Percentiles rank a stretch among this genome's conserved stretches.
phyloP scores from a whole-genome alignment of 108 stramenopile species.

The Phaeodactylum tricornutum region DNA sequence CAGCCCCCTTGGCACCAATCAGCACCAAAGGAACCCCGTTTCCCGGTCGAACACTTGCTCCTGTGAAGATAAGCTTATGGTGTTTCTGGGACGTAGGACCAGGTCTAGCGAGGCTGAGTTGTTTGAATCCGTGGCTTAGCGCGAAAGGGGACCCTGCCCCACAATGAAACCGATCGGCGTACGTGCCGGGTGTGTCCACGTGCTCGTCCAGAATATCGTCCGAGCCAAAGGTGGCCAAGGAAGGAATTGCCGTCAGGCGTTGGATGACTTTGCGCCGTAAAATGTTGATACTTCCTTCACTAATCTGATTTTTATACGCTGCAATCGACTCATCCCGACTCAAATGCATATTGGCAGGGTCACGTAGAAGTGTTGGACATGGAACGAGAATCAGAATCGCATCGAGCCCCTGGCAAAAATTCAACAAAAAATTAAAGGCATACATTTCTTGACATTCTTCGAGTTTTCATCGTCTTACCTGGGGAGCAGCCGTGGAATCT shows the following conservation, averaged over 20 bases:
- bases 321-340: conserved; percentile 40
- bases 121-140: conserved; percentile 67
- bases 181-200: conserved; percentile 62
- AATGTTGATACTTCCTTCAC: conserved; percentile 20
- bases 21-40: conserved; percentile 90
- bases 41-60: conserved; percentile 83
- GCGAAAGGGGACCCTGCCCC: conserved; percentile 75
- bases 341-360: conserved; percentile 24
- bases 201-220: conserved; percentile 54
- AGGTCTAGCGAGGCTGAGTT: conserved; percentile 59
- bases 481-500: conserved; percentile 67
- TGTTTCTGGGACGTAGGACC: conserved; percentile 20
- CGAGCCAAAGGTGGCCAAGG: conserved; percentile 23
- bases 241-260: conserved; percentile 40
- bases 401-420: conserved; percentile 44
- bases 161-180: conserved; percentile 65
- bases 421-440: not conserved
- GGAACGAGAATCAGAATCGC: conserved; percentile 83
- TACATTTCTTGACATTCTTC: not conserved
- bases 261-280: conserved; percentile 39
- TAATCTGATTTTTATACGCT: conserved; percentile 53
- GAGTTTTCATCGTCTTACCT: conserved; percentile 2
- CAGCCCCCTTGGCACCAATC: conserved; percentile 62
- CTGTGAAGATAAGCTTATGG: conserved; percentile 67
- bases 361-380: conserved; percentile 34